Percentiles rank a stretch among this genome's conserved stretches.
Conservation (phyloP, 352 stramenopile species). For the Globisporangium radiosum region DNA sequence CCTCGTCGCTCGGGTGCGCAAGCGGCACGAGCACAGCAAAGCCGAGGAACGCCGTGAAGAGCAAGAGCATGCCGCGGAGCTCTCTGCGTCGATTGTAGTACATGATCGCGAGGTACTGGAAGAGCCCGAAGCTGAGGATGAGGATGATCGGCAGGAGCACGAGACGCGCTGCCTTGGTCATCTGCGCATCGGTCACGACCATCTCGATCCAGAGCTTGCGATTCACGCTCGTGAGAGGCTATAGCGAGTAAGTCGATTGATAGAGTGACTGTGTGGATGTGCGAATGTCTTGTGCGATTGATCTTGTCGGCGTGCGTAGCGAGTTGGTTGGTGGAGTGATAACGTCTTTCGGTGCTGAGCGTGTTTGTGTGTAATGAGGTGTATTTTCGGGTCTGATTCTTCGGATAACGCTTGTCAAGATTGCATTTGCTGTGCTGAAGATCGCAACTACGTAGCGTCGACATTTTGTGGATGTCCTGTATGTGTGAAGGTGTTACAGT, state of each 20-base stretch:
- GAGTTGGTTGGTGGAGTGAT: neutral
- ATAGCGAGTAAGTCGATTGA: neutral
- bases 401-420: too few species aligned
- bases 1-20: constrained; percentile 11
- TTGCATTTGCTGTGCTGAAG: too few species aligned
- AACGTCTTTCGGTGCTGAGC: neutral
- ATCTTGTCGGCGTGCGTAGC: neutral
- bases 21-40: constrained; percentile 21
- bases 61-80: constrained; percentile 8
- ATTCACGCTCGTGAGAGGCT: constrained; percentile 3
- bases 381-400: too few species aligned
- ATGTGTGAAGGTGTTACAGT: too few species aligned
- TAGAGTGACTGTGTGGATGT: neutral
- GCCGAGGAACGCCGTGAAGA: constrained; percentile 14
- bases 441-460: too few species aligned
- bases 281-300: neutral
- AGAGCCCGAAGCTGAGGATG: constrained; percentile 31
- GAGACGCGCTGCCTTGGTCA: constrained; percentile 1
- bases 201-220: neutral
- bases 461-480: too few species aligned
- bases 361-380: too few species aligned
- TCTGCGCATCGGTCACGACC: constrained; percentile 2
- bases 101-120: constrained; percentile 28
- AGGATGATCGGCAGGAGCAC: constrained; percentile 19
- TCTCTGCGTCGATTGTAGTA: constrained; percentile 22